phyloP scores from a whole-genome alignment of 345 rosid species.

The Murraya paniculata region DNA sequence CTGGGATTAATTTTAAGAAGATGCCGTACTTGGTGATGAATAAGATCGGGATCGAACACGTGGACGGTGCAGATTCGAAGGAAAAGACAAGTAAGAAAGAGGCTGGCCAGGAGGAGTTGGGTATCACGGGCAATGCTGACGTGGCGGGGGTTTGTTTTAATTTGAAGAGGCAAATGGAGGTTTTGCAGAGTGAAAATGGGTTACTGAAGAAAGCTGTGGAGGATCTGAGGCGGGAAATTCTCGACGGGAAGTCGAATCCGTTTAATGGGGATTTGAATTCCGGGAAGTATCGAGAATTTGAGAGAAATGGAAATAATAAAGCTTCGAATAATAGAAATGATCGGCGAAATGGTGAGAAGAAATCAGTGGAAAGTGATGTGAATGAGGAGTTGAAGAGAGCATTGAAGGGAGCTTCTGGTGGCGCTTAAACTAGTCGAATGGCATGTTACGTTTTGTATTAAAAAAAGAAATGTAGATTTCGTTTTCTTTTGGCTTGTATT shows the following conservation, averaged over 20 bases:
- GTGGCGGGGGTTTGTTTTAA: slow-evolving; percentile 49
- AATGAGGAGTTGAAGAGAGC: slow-evolving; percentile 76
- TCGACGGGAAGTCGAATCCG: slow-evolving; percentile 20
- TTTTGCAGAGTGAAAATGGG: slow-evolving; percentile 63
- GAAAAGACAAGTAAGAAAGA: slow-evolving; percentile 1
- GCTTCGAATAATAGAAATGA: slow-evolving; percentile 25
- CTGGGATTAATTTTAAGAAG: slow-evolving; percentile 51
- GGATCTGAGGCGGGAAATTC: slow-evolving; percentile 60
- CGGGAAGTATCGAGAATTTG: slow-evolving; percentile 40
- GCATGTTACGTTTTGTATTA: not conserved
- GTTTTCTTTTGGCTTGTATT: not conserved
- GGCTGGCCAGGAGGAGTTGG: slow-evolving; percentile 22
- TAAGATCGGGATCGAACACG: slow-evolving; percentile 86
- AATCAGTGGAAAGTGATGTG: slow-evolving; percentile 43
- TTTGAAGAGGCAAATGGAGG: slow-evolving; percentile 62
- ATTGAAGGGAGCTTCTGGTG: slow-evolving; percentile 34
- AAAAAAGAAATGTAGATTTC: not conserved
- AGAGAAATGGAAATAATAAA: slow-evolving; percentile 39
- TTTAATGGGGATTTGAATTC: slow-evolving; percentile 30
- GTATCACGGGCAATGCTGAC: slow-evolving; percentile 24
- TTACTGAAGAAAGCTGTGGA: slow-evolving; percentile 64
- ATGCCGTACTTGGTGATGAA: slow-evolving; percentile 80
- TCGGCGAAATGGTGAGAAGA: slow-evolving; percentile 49
- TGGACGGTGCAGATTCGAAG: slow-evolving; percentile 36
- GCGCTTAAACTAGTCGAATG: slow-evolving; percentile 26